Conservation (phyloP, 305 asterid genomes). For the Plantago coronopus region DNA sequence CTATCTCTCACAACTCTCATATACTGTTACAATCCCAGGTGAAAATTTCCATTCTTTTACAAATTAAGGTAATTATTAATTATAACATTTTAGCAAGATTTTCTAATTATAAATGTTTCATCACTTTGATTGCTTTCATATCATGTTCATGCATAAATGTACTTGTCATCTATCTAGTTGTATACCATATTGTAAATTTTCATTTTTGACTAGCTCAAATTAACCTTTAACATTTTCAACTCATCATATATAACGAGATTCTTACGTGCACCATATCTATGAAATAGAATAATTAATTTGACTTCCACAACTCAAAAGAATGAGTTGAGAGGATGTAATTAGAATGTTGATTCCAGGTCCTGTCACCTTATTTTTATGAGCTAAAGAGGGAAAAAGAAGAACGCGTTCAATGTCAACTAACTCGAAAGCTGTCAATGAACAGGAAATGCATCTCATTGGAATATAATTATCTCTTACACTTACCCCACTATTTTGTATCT, state of each 20-base stretch:
- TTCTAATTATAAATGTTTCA: too few species aligned
- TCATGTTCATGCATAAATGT: slow-evolving; percentile 6
- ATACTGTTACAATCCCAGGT: too few species aligned
- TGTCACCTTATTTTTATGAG: neutral
- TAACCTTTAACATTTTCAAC: too few species aligned
- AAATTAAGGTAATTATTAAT: too few species aligned
- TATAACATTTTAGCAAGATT: too few species aligned
- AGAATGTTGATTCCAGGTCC: neutral
- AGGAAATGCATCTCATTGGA: slow-evolving; percentile 20
- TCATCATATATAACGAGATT: neutral
- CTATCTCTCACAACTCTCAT: too few species aligned
- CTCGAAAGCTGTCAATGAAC: slow-evolving; percentile 37
- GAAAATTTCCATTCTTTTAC: too few species aligned
- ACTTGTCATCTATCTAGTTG: too few species aligned
- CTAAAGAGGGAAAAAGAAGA: slow-evolving; percentile 2
- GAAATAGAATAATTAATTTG: too few species aligned
- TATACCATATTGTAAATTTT: too few species aligned
- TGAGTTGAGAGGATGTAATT: neutral
- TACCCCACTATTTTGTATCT: slow-evolving; percentile 29
- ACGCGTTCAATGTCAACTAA: slow-evolving; percentile 26
- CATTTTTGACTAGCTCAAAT: too few species aligned
- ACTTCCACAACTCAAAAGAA: too few species aligned
- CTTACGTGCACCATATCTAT: neutral
- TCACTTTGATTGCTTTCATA: neutral
- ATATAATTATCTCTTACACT: slow-evolving; percentile 12